A percentile compares a stretch with the other conserved stretches of the same genome.
Conservation (phyloP, 768 basidiomycete species). For the Exidia glandulosa region DNA sequence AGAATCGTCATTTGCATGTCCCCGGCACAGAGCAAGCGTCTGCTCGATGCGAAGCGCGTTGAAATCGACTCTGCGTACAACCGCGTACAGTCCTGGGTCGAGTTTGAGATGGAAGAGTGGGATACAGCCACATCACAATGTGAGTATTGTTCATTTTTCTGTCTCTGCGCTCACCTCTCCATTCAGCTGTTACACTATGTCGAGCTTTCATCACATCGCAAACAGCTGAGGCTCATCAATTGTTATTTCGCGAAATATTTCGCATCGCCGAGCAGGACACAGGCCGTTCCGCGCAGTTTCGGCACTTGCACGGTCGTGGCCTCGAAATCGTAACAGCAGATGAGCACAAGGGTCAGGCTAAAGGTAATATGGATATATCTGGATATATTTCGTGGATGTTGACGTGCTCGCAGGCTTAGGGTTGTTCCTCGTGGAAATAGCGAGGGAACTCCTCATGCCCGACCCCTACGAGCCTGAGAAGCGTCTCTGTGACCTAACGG, state of each 20-base stretch:
- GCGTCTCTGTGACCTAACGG: no score
- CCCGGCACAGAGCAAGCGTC: constrained; percentile 9
- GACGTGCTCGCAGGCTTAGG: no score
- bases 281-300: constrained; percentile 1
- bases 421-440: no score
- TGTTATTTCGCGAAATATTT: constrained; percentile 1
- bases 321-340: constrained; percentile 4
- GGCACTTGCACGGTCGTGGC: constrained; percentile 4
- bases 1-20: constrained; percentile 16
- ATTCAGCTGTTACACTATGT: not conserved
- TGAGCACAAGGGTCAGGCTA: constrained; percentile 6
- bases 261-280: constrained; percentile 5
- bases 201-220: constrained; percentile 2
- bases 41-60: constrained; percentile 6
- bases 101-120: constrained; percentile 12
- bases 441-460: no score
- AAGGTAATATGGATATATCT: not conserved
- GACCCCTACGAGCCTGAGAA: no score
- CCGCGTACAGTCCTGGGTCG: constrained; percentile 7
- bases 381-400: no score
- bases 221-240: constrained; percentile 2
- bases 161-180: no score
- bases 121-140: constrained; percentile 6
- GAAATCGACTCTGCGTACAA: constrained; percentile 13
- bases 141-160: not conserved